Base-by-base conservation (phyloP, 345 rosid genomes). In the Eucalyptus decipiens region DNA sequence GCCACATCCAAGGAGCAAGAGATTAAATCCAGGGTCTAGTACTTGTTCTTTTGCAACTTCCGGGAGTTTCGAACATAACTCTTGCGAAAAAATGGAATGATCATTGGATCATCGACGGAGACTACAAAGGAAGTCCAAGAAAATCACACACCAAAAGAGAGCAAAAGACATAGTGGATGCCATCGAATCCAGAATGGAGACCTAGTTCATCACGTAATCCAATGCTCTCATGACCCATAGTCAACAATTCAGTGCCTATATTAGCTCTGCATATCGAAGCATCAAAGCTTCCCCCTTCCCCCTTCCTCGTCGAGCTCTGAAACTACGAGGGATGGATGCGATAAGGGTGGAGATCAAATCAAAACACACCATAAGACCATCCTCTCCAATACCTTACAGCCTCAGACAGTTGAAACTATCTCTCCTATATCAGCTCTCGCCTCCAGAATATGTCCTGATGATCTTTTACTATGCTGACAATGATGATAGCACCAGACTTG, bases 331-430 rank as follows among this genome's bases (percentile, higher is more conserved):
- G 85, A 83, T 23, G 80, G 67, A 72, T 40, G 83, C 5, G 65
- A 19, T 90, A 86, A 72, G 85, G 67, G 58, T 89, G 23, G 17
- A 51, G 45, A 89, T 91, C 86, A 89, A 76, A 58, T 90, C 92
- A 12, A 89, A 49, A 87, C 90, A 91, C 60, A 56, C 85, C 65
- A 91, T 90, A 80, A 91, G 88, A 87, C 93, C 94, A 76, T 89
- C 90, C 18, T 88, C 92, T 62, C 88, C 92, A 88, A 90, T 92
- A 15, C 93, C 93, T 37, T 16, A 21, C 24, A 87, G 87, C 81
- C 92, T 86, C 5, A 62, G 90, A 86, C 86, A 10, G 60, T 87
- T 90, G 87, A 91, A 87, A 10, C 93, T 93, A 62, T 92, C 92
- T 34, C 87, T 90, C n/a, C 87, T 92, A 1, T 90, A 93, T 88